Evolutionary conservation across 345 rosid species (phyloP).

Genomic region (Trapa incisa): DNA sequence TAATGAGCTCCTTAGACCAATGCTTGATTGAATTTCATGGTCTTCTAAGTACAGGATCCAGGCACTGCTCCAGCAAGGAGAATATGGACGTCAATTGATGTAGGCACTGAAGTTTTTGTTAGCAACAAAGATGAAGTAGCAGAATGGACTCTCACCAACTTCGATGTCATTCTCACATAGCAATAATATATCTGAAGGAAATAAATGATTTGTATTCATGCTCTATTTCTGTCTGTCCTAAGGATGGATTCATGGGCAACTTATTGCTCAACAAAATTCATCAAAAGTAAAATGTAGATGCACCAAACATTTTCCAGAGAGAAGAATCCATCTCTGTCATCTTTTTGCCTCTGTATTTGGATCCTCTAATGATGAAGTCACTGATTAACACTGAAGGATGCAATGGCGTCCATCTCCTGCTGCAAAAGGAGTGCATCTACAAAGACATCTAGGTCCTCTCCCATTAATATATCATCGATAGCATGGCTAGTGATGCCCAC

Average conservation of each 20-base stretch:
- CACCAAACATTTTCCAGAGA: background rate
- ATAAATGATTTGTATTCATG: background rate
- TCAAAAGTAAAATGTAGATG: background rate
- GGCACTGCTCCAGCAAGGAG: slow-evolving; percentile 48
- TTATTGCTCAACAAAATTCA: background rate
- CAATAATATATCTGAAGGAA: background rate
- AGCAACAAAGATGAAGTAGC: slow-evolving; percentile 34
- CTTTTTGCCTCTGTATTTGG: background rate
- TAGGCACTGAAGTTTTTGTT: slow-evolving; percentile 49
- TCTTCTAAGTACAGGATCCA: slow-evolving; percentile 35
- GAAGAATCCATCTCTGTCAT: background rate
- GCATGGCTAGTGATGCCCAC: slow-evolving; percentile 78
- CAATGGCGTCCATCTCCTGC: slow-evolving; percentile 93
- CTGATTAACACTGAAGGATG: slow-evolving; percentile 47
- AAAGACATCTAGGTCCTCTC: slow-evolving; percentile 71
- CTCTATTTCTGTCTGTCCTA: background rate
- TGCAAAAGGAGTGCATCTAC: slow-evolving; percentile 77
- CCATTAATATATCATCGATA: slow-evolving; percentile 61
- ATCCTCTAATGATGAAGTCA: slow-evolving; percentile 8
- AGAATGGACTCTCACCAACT: slow-evolving; percentile 52
- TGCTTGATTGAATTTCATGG: slow-evolving; percentile 1
- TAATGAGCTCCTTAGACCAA: background rate
- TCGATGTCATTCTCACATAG: slow-evolving; percentile 30
- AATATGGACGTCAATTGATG: slow-evolving; percentile 53
- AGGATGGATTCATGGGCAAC: no score